phyloP scores from a whole-genome alignment of 2,329 filamentous ascomycete species.

The Hymenoscyphus occultus region DNA sequence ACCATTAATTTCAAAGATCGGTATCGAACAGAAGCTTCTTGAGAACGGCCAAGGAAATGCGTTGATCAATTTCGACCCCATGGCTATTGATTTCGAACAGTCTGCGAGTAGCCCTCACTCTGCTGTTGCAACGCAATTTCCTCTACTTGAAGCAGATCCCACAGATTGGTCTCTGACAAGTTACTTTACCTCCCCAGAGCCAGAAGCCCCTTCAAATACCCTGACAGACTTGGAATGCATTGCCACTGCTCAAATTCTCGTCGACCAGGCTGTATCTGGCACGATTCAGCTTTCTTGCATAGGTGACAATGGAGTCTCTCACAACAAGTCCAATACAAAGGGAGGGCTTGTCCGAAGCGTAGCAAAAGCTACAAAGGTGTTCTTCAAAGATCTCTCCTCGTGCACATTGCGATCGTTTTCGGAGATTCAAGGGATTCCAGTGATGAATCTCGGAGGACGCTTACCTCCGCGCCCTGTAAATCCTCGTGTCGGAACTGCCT shows the following conservation, averaged over 20 bases:
- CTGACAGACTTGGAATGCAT: conserved; percentile 58
- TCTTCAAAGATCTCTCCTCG: conserved; percentile 42
- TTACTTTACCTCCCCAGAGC: conserved; percentile 60
- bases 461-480: conserved; percentile 38
- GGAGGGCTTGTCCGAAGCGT: conserved; percentile 41
- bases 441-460: conserved; percentile 51
- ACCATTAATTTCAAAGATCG: conserved; percentile 46
- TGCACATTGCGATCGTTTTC: conserved; percentile 50
- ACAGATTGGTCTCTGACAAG: conserved; percentile 45
- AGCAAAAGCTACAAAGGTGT: conserved; percentile 44
- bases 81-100: conserved; percentile 32
- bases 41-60: conserved; percentile 31
- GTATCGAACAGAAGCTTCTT: conserved; percentile 34
- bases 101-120: conserved; percentile 29
- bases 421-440: conserved; percentile 56
- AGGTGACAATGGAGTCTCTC: conserved; percentile 8
- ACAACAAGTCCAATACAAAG: conserved; percentile 27
- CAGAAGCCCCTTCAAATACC: conserved; percentile 34
- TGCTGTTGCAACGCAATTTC: conserved; percentile 28
- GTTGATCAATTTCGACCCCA: conserved; percentile 31
- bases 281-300: conserved; percentile 35
- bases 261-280: conserved; percentile 63
- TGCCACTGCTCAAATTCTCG: conserved; percentile 67
- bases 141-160: conserved; percentile 34
- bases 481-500: conserved; percentile 21